Base-by-base conservation (phyloP, 129 eudicot species). In the Chrysanthemum lavandulifolium region DNA sequence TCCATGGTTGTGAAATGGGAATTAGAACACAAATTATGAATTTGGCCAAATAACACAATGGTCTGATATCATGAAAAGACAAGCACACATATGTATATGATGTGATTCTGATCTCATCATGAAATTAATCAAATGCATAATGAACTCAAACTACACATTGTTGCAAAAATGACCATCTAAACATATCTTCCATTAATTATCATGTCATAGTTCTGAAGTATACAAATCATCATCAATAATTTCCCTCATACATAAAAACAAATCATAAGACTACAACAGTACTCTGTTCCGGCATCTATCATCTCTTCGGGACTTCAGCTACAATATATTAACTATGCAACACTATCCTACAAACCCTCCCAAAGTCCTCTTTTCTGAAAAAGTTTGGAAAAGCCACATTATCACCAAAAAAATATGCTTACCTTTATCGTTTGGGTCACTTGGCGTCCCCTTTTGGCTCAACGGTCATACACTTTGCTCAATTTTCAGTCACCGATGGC, bases 191-290 rank as follows among this genome's bases (percentile, higher is more conserved):
- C 69, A 60, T 76, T 9, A 16, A 29, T 18, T 50, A 59, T 31
- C 70, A 36, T 59, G 29, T 68, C 14, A 47, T 69, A 70, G 73
- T 78, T 71, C 72, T 16, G 14, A 45, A 65, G 73, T 78, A 62
- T 78, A 78, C 82, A 78, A 56, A 65, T 67, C 43, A 67, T 23
- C 73, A 71, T n/a, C 9, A 72, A 78, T 47, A 15, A 19, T 31
- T 72, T 53, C 62, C 70, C 75, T 13, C 71, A 9, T 77, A 61
- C 76, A 77, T 69, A 10, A 77, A 40, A 53, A 23, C 76, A 77
- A 56, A 71, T 45, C 49, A 43, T 23, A 40, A 61, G 52, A 58
- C 73, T 65, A 76, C 75, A 68, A 67, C 72, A 9, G 11, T 73
- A 31, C 62, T 31, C 53, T 58, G 16, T 5, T 49, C 15, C 15